Evolutionary conservation across 2,329 filamentous ascomycete species (phyloP), one percentile per base, ranked within the genome.

Genomic region (Penicillium sp.): DNA sequence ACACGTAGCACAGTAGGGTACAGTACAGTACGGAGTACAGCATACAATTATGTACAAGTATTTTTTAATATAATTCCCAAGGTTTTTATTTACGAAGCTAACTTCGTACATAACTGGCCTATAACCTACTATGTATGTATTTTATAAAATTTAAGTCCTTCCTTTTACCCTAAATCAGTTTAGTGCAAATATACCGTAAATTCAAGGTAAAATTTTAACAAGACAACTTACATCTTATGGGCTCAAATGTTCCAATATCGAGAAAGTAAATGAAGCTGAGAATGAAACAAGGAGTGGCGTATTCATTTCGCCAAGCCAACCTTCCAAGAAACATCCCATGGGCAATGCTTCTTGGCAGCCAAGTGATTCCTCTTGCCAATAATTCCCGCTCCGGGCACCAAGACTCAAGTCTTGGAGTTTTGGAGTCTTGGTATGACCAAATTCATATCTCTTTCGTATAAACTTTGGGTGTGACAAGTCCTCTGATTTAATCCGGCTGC

Each of bases 321-420:
- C 17, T 44, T 23, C 38, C 41, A 53, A 52, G 35, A 61, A 55
- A 55, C 49, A 50, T 51, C 47, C 53, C 31, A 59, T 59, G 63
- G 44, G 59, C 61, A 21, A 57, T 60, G 38, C 56, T 49, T 66
- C 65, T 67, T 67, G 64, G 65, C 65, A 66, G 65, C 65, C 65
- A 67, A 67, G 65, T 60, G 42, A 61, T 65, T 62, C 64, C 65
- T 66, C 62, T 60, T 63, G 62, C 63, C 63, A 65, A 57, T 57
- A 57, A 64, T 59, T 67, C 62, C 65, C 65, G 65, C 65, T 64
- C 65, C 64, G 65, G 57, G 45, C 27, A 58, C 60, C 58, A 60
- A 57, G 55, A 55, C 25, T 49, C 25, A 19, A 38, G 47, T 49
- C 51, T 38, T 47, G 23, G 39, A 55, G 38, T 51, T 55, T 59